Evolutionary conservation across 345 rosid species (phyloP).

Genomic region (Luvunga scandens): DNA sequence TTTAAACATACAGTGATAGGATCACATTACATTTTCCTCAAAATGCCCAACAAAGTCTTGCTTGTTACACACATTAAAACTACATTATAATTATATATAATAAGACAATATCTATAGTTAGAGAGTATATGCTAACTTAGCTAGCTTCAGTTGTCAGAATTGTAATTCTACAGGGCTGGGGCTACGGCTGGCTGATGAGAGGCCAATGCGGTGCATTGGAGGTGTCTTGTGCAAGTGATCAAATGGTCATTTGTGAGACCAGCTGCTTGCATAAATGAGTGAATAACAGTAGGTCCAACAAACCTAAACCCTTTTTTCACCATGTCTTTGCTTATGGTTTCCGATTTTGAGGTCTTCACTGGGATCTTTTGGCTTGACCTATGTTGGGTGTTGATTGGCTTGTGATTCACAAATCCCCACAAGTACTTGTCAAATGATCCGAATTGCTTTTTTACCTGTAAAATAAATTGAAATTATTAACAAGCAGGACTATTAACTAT

Average conservation of each 20-base stretch:
- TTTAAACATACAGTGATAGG: background rate
- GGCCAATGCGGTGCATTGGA: conserved; percentile 36
- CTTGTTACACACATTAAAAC: no score
- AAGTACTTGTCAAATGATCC: conserved; percentile 60
- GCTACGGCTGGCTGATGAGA: conserved; percentile 3
- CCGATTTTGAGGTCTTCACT: conserved; percentile 66
- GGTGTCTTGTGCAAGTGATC: conserved; percentile 61
- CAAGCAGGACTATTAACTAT: background rate
- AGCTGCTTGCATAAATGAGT: conserved; percentile 70
- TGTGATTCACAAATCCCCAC: conserved; percentile 58
- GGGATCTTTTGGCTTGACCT: conserved; percentile 55
- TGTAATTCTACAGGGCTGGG: conserved; percentile 17
- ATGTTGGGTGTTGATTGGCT: conserved; percentile 42
- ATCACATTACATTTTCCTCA: no score
- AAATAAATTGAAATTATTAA: background rate
- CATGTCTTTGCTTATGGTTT: conserved; percentile 69
- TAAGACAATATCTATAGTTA: no score
- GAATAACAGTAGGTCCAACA: conserved; percentile 64
- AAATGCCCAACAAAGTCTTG: no score
- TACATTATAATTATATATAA: no score
- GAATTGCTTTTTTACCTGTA: conserved; percentile 45
- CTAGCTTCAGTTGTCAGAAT: background rate
- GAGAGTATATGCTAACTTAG: no score
- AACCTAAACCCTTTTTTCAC: conserved; percentile 56
- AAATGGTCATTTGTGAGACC: conserved; percentile 64